phyloP scores from a whole-genome alignment of 768 basidiomycete genomes.

The Solioccasus polychromus region DNA sequence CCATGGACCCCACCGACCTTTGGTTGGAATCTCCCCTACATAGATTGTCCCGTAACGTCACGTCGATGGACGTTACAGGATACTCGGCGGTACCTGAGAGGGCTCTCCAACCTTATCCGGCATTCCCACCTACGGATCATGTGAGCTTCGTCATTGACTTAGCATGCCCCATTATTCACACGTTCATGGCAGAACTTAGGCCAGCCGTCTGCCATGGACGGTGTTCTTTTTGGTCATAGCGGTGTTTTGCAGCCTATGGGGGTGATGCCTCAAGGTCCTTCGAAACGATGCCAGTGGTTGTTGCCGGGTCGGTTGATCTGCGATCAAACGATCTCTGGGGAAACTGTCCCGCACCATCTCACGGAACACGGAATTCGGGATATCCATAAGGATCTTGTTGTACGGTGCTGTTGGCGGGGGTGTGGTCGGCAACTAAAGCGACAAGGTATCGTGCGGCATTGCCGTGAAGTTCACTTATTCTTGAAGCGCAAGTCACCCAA shows the following conservation, averaged over 20 bases:
- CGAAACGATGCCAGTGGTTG: slow-evolving; percentile 2
- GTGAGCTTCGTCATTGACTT: slow-evolving; percentile 2
- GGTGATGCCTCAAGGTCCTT: background rate
- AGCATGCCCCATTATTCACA: background rate
- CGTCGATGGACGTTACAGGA: background rate
- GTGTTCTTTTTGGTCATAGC: background rate
- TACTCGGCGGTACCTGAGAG: background rate
- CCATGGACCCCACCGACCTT: too few relatives aligned
- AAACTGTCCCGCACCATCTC: slow-evolving; percentile 9
- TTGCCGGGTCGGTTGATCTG: background rate
- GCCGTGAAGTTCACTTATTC: slow-evolving; percentile 15
- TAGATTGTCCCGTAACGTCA: too few relatives aligned
- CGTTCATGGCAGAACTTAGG: background rate
- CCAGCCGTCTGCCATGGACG: background rate
- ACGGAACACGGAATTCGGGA: slow-evolving; percentile 6
- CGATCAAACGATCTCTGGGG: background rate
- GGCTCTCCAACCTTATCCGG: background rate
- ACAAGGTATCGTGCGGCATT: slow-evolving; percentile 7
- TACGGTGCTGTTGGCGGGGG: slow-evolving; percentile 9
- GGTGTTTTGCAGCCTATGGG: background rate
- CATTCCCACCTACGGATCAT: background rate
- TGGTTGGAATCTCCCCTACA: too few relatives aligned
- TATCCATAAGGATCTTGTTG: background rate
- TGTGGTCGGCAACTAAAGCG: slow-evolving; percentile 2
- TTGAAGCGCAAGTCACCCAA: slow-evolving; percentile 6